A percentile compares a stretch with the other conserved stretches of the same genome.
These are phyloP conservation scores for Heliamphora pulchella DNA, from an alignment of 179 eudicot genomes.

Conservation along the genomic window DNA sequence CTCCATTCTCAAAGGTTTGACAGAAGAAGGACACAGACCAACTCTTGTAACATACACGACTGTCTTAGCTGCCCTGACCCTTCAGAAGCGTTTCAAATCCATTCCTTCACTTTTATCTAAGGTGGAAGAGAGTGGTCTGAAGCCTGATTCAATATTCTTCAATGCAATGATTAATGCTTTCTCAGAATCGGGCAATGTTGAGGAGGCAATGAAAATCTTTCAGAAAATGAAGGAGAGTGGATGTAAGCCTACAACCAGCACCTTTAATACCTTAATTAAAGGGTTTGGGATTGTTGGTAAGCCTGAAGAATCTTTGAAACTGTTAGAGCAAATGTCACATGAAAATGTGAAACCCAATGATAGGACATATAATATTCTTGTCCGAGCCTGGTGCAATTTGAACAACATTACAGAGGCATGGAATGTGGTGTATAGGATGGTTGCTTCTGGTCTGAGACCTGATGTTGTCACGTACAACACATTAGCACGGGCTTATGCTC, in stretches of 20 bases:
- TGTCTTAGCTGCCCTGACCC: conserved; percentile 64
- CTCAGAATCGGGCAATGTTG: conserved; percentile 65
- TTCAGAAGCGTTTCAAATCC: conserved; percentile 56
- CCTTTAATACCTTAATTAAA: conserved; percentile 77
- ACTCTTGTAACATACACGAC: conserved; percentile 82
- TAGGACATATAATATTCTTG: conserved; percentile 69
- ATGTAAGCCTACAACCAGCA: conserved; percentile 77
- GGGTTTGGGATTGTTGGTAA: conserved; percentile 80
- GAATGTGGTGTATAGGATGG: conserved; percentile 70
- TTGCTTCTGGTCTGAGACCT: conserved; percentile 60
- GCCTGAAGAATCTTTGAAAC: conserved; percentile 68
- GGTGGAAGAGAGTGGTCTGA: conserved; percentile 56
- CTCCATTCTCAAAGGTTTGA: conserved; percentile 46
- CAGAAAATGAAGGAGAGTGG: conserved; percentile 65
- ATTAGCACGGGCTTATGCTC: conserved; percentile 63
- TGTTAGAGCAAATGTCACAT: conserved; percentile 55
- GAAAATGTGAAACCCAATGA: conserved; percentile 74
- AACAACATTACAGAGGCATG: conserved; percentile 60
- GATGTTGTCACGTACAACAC: conserved; percentile 87
- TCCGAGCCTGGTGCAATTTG: conserved; percentile 76
- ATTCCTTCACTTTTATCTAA: conserved; percentile 60
- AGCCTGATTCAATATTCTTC: conserved; percentile 83
- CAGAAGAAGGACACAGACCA: conserved; percentile 80
- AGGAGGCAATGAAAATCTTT: conserved; percentile 67
- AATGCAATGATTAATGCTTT: conserved; percentile 88